phyloP scores from a whole-genome alignment of 257 asterid species.

The Linaria vulgaris region DNA sequence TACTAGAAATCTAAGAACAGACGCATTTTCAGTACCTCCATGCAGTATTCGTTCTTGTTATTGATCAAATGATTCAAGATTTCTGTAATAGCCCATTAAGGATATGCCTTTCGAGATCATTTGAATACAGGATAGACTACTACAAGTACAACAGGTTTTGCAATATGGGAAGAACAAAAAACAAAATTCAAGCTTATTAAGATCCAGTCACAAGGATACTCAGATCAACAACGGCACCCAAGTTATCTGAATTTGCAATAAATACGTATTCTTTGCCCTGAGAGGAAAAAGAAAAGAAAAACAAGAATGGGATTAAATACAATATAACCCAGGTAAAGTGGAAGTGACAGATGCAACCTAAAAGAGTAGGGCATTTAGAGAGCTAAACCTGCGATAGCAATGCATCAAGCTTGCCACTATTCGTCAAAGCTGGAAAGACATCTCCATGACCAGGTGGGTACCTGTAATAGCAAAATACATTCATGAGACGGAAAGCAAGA shows the following conservation, averaged over 20 bases:
- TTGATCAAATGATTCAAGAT: conserved; percentile 80
- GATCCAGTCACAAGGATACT: conserved; percentile 72
- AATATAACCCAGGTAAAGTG: conserved; percentile 2
- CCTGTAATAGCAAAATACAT: conserved; percentile 46
- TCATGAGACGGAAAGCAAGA: conserved; percentile 19
- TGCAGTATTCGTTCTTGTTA: conserved; percentile 93
- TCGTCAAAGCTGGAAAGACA: conserved; percentile 89
- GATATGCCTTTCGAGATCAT: conserved; percentile 29
- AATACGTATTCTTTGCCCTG: conserved; percentile 98
- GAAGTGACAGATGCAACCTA: conserved; percentile 2
- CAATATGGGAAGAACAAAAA: not conserved
- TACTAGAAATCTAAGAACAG: conserved; percentile 8
- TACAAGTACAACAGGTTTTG: not conserved
- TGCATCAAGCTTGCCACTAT: conserved; percentile 95
- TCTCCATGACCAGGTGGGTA: conserved; percentile 99
- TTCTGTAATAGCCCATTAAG: conserved; percentile 65
- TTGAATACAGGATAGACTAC: not conserved
- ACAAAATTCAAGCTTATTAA: not conserved
- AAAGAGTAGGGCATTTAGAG: conserved; percentile 24
- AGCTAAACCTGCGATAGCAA: conserved; percentile 69
- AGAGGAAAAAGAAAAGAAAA: conserved; percentile 15
- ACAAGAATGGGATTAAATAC: conserved; percentile 12
- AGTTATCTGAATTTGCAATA: conserved; percentile 92
- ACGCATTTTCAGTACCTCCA: conserved; percentile 66
- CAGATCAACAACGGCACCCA: conserved; percentile 96